These are phyloP conservation scores for Cyclostephanos invisitatus DNA, from an alignment of 108 stramenopile species.

Conservation along the genomic window DNA sequence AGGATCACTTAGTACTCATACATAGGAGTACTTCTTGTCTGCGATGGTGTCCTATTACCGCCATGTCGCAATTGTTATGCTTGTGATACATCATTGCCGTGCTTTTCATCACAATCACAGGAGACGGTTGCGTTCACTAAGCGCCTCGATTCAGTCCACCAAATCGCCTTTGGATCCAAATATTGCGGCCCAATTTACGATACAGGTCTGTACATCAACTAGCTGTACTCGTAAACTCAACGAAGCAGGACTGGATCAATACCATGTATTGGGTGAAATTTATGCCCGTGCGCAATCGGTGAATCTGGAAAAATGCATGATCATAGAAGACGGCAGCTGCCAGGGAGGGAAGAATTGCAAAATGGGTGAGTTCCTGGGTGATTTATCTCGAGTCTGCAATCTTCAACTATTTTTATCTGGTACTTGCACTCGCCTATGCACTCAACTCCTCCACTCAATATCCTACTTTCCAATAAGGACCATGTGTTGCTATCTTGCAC, in stretches of 20 bases:
- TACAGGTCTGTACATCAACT: conserved; percentile 72
- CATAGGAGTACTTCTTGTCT: too few species aligned
- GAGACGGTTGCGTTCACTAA: not conserved
- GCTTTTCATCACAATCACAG: conserved; percentile 4
- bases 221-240: conserved; percentile 61
- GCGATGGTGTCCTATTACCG: not conserved
- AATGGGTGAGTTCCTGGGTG: conserved; percentile 25
- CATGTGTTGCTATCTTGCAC: conserved; percentile 80
- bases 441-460: not conserved
- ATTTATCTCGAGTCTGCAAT: not conserved
- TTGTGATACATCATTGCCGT: not conserved
- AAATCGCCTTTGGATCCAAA: conserved; percentile 25
- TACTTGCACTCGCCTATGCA: too few species aligned
- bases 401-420: not conserved
- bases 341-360: conserved; percentile 71
- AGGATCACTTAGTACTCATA: too few species aligned
- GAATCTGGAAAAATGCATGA: conserved; percentile 30
- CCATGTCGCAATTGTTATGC: not conserved
- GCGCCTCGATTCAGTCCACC: not conserved
- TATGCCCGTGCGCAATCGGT: conserved; percentile 46
- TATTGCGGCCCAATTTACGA: conserved; percentile 64
- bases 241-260: conserved; percentile 58
- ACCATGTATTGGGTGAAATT: conserved; percentile 63
- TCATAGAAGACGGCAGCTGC: conserved; percentile 73
- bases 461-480: conserved; percentile 13